These are phyloP conservation scores for Isoetes engelmannii DNA, from an alignment of 83 land plant genomes.

Conservation along the genomic window DNA sequence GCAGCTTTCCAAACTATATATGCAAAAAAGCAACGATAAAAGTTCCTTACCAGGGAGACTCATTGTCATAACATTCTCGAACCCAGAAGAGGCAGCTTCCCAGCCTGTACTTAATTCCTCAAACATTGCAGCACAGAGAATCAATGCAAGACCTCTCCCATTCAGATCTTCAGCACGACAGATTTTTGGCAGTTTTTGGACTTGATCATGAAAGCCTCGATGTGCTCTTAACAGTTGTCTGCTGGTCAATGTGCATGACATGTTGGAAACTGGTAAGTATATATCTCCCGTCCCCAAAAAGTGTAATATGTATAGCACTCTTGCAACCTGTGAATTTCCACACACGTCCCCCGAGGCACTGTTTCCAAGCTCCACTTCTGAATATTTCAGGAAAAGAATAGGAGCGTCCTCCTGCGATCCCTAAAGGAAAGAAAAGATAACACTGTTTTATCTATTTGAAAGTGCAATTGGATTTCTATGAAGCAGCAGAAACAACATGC, in stretches of 20 bases:
- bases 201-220: constrained; percentile 78
- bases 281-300: constrained; percentile 55
- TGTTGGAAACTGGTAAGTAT: constrained; percentile 33
- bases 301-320: constrained; percentile 46
- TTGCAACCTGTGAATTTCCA: constrained; percentile 34
- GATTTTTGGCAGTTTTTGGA: constrained; percentile 34
- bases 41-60: constrained; percentile 62
- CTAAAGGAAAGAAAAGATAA: constrained; percentile 35
- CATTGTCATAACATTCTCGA: constrained; percentile 65
- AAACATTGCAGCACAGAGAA: constrained; percentile 70
- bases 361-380: constrained; percentile 58
- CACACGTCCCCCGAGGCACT: constrained; percentile 10
- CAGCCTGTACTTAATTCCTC: constrained; percentile 64
- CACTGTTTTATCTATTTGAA: neutral
- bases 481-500: neutral
- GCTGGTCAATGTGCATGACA: constrained; percentile 32
- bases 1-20: neutral
- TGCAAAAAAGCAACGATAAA: neutral
- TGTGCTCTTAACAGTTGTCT: constrained; percentile 62
- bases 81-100: constrained; percentile 44
- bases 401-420: constrained; percentile 49
- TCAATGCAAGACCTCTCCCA: constrained; percentile 50
- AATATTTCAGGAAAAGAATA: constrained; percentile 68
- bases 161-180: constrained; percentile 37
- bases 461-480: neutral